Evolutionary conservation across 106 monocot species (phyloP).

Genomic region (Dendrobium officinale): DNA sequence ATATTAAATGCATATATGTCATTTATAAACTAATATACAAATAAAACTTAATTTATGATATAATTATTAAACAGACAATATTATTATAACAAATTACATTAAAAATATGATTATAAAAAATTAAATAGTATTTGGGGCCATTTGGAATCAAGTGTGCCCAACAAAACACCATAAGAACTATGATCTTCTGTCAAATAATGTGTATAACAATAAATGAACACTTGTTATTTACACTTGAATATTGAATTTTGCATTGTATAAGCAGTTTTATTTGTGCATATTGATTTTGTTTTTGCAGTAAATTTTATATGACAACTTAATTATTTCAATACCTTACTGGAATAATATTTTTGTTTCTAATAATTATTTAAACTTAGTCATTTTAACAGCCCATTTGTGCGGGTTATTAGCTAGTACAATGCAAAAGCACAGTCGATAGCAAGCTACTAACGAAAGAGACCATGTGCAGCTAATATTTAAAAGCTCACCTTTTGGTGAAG

Average conservation of each 20-base stretch:
- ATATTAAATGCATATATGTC: background rate
- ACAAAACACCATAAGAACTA: too few species aligned
- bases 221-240: too few species aligned
- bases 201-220: too few species aligned
- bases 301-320: background rate
- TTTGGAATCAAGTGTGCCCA: too few species aligned
- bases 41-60: background rate
- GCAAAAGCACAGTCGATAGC: background rate
- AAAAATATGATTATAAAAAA: background rate
- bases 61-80: background rate
- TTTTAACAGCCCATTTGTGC: background rate
- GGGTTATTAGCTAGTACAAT: background rate
- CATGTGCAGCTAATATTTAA: background rate
- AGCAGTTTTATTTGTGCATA: too few species aligned
- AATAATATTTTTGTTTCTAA: background rate
- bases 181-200: too few species aligned
- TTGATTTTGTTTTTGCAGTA: background rate
- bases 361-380: background rate
- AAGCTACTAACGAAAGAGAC: background rate
- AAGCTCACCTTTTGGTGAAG: constrained; percentile 61
- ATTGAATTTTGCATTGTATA: too few species aligned
- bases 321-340: background rate
- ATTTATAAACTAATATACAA: background rate
- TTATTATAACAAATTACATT: too few species aligned
- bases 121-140: too few species aligned